These are phyloP conservation scores for Castanea crenata DNA, from an alignment of 306 rosid species.

Conservation along the genomic window DNA sequence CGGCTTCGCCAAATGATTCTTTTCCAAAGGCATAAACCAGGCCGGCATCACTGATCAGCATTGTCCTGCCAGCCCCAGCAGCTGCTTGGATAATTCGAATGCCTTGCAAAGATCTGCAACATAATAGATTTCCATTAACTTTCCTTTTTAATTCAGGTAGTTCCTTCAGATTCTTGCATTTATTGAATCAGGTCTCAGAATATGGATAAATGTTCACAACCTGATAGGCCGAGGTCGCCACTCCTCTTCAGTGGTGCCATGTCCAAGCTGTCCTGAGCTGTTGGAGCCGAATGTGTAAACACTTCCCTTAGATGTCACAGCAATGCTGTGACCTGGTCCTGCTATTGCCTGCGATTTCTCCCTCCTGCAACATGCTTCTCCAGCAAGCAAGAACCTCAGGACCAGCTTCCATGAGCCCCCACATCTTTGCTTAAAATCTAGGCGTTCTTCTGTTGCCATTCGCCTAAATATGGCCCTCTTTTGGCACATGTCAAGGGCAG, in stretches of 20 bases:
- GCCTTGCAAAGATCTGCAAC: constrained; percentile 88
- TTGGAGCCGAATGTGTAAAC: constrained; percentile 91
- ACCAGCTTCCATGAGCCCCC: constrained; percentile 98
- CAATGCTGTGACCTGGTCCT: constrained; percentile 97
- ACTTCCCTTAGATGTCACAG: constrained; percentile 74
- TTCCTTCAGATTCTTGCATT: constrained; percentile 35
- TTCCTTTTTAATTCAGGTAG: constrained; percentile 34
- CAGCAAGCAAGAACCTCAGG: constrained; percentile 81
- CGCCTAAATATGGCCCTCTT: constrained; percentile 91
- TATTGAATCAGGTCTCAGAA: constrained; percentile 16
- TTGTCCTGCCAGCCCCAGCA: constrained; percentile 87
- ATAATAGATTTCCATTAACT: constrained; percentile 52
- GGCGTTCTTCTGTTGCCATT: constrained; percentile 64
- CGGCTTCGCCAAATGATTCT: constrained; percentile 85
- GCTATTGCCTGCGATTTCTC: constrained; percentile 92
- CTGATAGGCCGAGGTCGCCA: constrained; percentile 80
- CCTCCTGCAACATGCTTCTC: constrained; percentile 88
- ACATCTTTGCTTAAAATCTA: constrained; percentile 71
- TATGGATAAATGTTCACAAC: constrained; percentile 40
- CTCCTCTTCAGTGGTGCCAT: constrained; percentile 73
- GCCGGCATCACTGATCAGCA: constrained; percentile 88
- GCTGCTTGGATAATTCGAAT: constrained; percentile 85
- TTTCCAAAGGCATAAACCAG: constrained; percentile 82
- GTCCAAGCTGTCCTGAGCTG: constrained; percentile 92
- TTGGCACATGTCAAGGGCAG: constrained; percentile 88